phyloP scores from a whole-genome alignment of 208 protist species.

The Herpetomonas muscarum region DNA sequence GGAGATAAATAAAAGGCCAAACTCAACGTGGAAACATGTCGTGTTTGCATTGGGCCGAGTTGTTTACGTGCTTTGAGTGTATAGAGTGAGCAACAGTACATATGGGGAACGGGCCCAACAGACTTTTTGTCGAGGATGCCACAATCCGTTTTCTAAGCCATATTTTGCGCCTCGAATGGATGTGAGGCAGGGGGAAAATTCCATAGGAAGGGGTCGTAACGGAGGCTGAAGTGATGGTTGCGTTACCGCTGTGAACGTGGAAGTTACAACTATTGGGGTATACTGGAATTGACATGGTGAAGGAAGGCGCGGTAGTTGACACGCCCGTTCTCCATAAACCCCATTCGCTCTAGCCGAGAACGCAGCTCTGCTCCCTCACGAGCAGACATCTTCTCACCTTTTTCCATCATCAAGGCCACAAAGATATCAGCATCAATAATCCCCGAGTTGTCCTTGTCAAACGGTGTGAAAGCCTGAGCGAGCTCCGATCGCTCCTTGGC shows the following conservation, averaged over 20 bases:
- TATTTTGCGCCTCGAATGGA: too few species aligned
- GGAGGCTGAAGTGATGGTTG: background rate
- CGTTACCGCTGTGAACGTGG: slow-evolving; percentile 2
- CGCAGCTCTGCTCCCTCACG: slow-evolving; percentile 37
- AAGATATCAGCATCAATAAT: slow-evolving; percentile 47
- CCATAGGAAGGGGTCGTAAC: too few species aligned
- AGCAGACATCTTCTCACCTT: slow-evolving; percentile 31
- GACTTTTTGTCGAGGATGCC: too few species aligned
- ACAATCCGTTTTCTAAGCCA: too few species aligned
- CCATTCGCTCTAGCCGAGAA: slow-evolving; percentile 28
- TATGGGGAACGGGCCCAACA: too few species aligned
- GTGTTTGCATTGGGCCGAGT: too few species aligned
- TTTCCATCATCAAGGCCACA: slow-evolving; percentile 47
- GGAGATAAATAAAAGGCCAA: too few species aligned
- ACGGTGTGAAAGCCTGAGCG: slow-evolving; percentile 31
- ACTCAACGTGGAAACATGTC: too few species aligned
- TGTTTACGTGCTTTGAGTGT: too few species aligned
- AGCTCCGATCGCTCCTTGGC: slow-evolving; percentile 16
- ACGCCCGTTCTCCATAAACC: slow-evolving; percentile 37
- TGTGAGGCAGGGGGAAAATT: too few species aligned
- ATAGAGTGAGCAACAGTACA: too few species aligned
- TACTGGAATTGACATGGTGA: slow-evolving; percentile 9
- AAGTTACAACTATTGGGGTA: slow-evolving; percentile 16
- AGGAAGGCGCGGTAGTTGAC: slow-evolving; percentile 22
- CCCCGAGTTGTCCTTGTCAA: slow-evolving; percentile 43